Evolutionary conservation across 1,284 basidiomycete genomes (phyloP), one percentile per base, ranked within the genome.

Genomic region (Phaffia rhodozyma): DNA sequence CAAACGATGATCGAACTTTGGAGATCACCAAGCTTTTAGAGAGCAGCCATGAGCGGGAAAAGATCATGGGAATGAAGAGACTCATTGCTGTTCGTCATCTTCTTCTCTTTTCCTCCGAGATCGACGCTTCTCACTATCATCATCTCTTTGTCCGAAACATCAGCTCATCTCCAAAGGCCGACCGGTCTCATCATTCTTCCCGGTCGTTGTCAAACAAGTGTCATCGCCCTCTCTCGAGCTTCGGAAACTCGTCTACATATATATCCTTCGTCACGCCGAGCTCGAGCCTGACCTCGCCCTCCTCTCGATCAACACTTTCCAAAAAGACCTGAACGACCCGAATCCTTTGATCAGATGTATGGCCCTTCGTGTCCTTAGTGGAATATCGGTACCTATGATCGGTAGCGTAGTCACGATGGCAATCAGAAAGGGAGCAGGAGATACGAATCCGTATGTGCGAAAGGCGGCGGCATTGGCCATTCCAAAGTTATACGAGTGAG

Each of bases 271-370:
- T 67, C 94, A 96, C 75, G 92, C 94, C 54, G 84, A 88, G 57
- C 84, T 86, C 58, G 91, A 93, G 71, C 93, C 94, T 9, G 96
- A 98, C 75, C 84, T 98, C 60, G 89, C 96, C 0, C 78, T 99
- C 48, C 81, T 99, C 29, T 94, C 92, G 6, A 96, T 99, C 80
- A 99, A 99, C 77, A 96, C 94, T 13, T 97, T 97, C 73, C 96
- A 99, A 76, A 91, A 92, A 74, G 96, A 99, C 76, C 80, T 98
- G 23, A 85, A 86, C 1, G 94, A 98, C 72, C 79, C 85, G 9
- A 96, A 87, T 66, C 94, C 96, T 0, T 83, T 97, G 69, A 61
- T 61, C 30, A 47, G 38, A 47, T 73, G 77, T n/a, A 96, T 96
- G 91, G 90, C 91, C 3, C 77, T 97, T 55, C 82, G 92, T n/a